phyloP scores from a whole-genome alignment of 1,284 basidiomycete species.

The Fistulinella cinereoalba region DNA sequence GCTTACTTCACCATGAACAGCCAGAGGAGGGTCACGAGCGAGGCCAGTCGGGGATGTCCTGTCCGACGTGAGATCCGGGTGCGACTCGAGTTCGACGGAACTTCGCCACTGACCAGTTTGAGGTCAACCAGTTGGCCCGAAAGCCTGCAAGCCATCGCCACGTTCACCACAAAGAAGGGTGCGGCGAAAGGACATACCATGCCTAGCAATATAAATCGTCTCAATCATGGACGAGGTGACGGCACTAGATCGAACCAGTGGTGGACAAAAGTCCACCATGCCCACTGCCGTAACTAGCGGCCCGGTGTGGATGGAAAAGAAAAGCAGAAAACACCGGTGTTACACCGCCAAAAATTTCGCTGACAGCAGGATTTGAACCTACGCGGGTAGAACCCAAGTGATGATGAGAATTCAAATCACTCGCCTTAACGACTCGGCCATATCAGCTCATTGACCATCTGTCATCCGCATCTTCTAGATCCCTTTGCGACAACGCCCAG shows the following conservation, averaged over 20 bases:
- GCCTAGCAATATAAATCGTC: conserved; percentile 77
- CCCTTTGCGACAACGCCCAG: too few species aligned
- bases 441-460: conserved; percentile 47
- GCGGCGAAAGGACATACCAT: conserved; percentile 57
- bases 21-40: conserved; percentile 73
- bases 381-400: conserved; percentile 74
- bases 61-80: conserved; percentile 6
- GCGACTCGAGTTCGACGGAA: not conserved
- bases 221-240: conserved; percentile 49
- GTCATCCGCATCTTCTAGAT: not conserved
- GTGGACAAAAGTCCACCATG: not conserved
- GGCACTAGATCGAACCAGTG: too few species aligned
- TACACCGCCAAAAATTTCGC: conserved; percentile 47
- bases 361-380: conserved; percentile 81
- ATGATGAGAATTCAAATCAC: conserved; percentile 68
- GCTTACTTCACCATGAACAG: conserved; percentile 68
- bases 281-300: too few species aligned
- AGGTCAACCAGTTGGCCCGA: conserved; percentile 68
- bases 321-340: too few species aligned
- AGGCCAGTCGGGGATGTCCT: conserved; percentile 72
- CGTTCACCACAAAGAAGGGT: not conserved
- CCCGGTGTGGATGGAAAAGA: too few species aligned
- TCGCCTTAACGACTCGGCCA: conserved; percentile 84
- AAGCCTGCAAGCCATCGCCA: conserved; percentile 48
- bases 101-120: conserved; percentile 50